Evolutionary conservation across 768 basidiomycete species (phyloP), one percentile per base, ranked within the genome.

Genomic region (Gloeopeniophorella convolvens): DNA sequence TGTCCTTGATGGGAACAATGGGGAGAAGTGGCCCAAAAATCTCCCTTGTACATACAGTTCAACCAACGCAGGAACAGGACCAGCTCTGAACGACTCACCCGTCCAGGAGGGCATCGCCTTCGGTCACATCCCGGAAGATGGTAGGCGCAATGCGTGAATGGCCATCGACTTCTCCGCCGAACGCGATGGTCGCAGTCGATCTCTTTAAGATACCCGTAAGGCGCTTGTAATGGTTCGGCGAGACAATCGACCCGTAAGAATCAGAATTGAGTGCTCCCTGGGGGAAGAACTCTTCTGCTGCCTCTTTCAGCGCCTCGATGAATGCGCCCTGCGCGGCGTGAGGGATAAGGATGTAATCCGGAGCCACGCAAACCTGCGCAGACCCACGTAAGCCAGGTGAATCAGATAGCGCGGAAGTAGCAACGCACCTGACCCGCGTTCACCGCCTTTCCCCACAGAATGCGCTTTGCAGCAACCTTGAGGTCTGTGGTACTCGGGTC

Each of bases 1-100:
- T 26, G n/a, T 48, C 41, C 3, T 49, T 42, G 12, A 64, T 55
- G 30, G 65, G 52, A 6, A 68, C 42, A 50, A 70, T 54, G 12
- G 66, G 65, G 3, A 70, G 46, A 13, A 70, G 43, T 1, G 69
- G 68, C 13, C 67, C 69, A 45, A 70, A 70, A 24, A 70, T 60
- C 54, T 70, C 69, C 2, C 56, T 57, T n/a, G n/a, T n/a, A n/a
- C n/a, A n/a, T n/a, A n/a, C n/a, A n/a, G n/a, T n/a, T n/a, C n/a
- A n/a, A n/a, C n/a, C n/a, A n/a, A n/a, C n/a, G n/a, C n/a, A n/a
- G n/a, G n/a, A n/a, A n/a, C n/a, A n/a, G 23, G 21, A 6, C 2
- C 23, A 18, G 32, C 40, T 18, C 4, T 30, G 10, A 32, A 34
- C 12, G 11, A 6, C 13, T 21, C 46, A 62, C 63, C 63, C 65